Evolutionary conservation across 495 filamentous ascomycete species (phyloP).

Genomic region (Wilcoxina mikolae): DNA sequence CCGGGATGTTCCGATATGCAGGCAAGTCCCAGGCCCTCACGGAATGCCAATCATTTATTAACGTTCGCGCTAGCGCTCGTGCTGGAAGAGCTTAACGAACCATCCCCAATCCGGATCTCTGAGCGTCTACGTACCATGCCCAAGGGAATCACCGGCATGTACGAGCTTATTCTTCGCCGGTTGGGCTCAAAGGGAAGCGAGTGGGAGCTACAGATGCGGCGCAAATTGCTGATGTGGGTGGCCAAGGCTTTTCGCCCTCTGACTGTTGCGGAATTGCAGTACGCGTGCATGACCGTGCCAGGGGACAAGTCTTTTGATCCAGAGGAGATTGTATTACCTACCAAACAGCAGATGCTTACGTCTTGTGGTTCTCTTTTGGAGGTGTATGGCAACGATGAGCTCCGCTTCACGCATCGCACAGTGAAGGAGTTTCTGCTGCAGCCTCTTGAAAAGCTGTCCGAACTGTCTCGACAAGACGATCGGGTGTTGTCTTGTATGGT

Average conservation of each 20-base stretch:
- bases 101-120: neutral
- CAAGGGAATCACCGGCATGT: slow-evolving; percentile 8
- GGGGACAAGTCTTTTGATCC: slow-evolving; percentile 7
- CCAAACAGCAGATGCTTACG: neutral
- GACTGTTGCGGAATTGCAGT: slow-evolving; percentile 1
- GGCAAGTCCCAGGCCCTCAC: too few relatives aligned
- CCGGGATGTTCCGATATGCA: too few relatives aligned
- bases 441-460: neutral
- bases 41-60: too few relatives aligned
- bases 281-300: neutral
- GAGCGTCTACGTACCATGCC: slow-evolving; percentile 4
- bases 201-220: neutral
- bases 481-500: neutral
- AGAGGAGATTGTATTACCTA: slow-evolving; percentile 4
- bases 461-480: neutral
- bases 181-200: neutral
- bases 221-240: slow-evolving; percentile 4
- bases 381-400: neutral
- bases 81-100: slow-evolving; percentile 5
- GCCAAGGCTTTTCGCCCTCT: slow-evolving; percentile 7
- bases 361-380: slow-evolving; percentile 7
- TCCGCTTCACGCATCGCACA: slow-evolving; percentile 8
- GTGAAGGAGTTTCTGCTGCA: slow-evolving; percentile 13
- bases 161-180: slow-evolving; percentile 8
- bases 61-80: slow-evolving; percentile 3